Percentiles rank a stretch among this genome's conserved stretches.
phyloP scores from a whole-genome alignment of 2,329 filamentous ascomycete genomes.

The Orbilia blumenaviensis region DNA sequence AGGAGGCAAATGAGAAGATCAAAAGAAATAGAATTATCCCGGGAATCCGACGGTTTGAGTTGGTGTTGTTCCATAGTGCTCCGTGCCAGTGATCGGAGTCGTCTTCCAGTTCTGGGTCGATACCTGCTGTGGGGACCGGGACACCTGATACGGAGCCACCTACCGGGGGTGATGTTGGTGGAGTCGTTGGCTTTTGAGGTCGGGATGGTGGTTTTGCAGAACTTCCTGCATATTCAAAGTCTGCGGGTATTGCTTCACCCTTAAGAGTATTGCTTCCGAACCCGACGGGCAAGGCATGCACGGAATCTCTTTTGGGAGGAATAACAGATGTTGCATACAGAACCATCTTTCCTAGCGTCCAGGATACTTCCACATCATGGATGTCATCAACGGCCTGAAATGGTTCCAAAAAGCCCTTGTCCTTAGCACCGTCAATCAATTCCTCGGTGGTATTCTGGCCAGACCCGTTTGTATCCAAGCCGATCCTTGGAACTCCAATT shows the following conservation, averaged over 20 bases:
- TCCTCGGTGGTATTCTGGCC: conserved; percentile 77
- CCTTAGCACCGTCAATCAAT: conserved; percentile 73
- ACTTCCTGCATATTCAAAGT: conserved; percentile 80
- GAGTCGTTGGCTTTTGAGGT: conserved; percentile 1
- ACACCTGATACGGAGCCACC: conserved; percentile 25
- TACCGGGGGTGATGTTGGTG: not conserved
- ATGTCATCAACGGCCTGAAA: conserved; percentile 96
- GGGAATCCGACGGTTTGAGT: conserved; percentile 64
- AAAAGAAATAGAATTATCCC: conserved; percentile 75
- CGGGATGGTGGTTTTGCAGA: conserved; percentile 2
- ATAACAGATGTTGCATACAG: conserved; percentile 92
- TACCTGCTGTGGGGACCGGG: not conserved
- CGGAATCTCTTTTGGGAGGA: conserved; percentile 66
- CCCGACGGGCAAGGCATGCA: conserved; percentile 76
- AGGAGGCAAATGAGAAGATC: conserved; percentile 72
- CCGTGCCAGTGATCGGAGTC: conserved; percentile 52
- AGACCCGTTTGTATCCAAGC: conserved; percentile 72
- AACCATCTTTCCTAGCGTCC: conserved; percentile 96
- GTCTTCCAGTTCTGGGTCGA: conserved; percentile 8
- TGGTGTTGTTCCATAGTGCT: conserved; percentile 57
- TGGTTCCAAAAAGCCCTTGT: conserved; percentile 79
- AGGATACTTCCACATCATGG: conserved; percentile 88
- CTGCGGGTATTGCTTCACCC: conserved; percentile 69
- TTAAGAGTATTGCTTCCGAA: conserved; percentile 80
- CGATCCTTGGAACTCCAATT: conserved; percentile 88